Evolutionary conservation across 306 rosid species (phyloP), one percentile per base, ranked within the genome.

Genomic region (Fagus sylvatica): DNA sequence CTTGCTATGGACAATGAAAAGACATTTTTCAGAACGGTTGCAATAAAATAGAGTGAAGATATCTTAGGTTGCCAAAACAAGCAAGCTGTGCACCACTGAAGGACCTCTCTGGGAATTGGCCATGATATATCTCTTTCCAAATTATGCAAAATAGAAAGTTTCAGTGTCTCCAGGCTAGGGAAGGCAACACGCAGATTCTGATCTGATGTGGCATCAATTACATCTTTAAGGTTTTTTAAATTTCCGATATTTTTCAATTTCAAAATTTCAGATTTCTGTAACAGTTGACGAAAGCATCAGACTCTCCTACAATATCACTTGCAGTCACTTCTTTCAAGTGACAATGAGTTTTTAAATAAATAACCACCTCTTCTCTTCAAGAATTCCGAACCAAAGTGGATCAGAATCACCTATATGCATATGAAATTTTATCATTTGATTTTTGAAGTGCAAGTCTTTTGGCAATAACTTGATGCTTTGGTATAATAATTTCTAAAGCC

Each of bases 221-320:
- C 1, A 55, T 76, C 53, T 61, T 65, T n/a, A n/a, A n/a, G n/a
- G n/a, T n/a, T n/a, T n/a, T n/a, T n/a, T n/a, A n/a, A n/a, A n/a
- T n/a, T n/a, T n/a, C n/a, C n/a, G n/a, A 82, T 60, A 1, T 40
- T 4, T 0, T 6, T 19, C 2, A 82, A 12, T 11, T 8, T 7
- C 11, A 82, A 79, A 12, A 78, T 36, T 60, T 61, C 61, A 78
- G 74, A 60, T 69, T 61, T 76, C 28, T 48, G 30, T 13, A 82
- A 60, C 28, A 82, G 74, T 1, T 60, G 81, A 65, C 36, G 66
- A n/a, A 66, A 76, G 46, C 4, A 42, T 51, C 78, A 19, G 43
- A 54, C 73, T 81, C 46, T 11, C 37, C 49, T n/a, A n/a, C 65
- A 5, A 81, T 71, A 48, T n/a, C 54, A 66, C 3, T 39, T n/a